Evolutionary conservation across 331 rosid species (phyloP).

Genomic region (Ulmus americana): DNA sequence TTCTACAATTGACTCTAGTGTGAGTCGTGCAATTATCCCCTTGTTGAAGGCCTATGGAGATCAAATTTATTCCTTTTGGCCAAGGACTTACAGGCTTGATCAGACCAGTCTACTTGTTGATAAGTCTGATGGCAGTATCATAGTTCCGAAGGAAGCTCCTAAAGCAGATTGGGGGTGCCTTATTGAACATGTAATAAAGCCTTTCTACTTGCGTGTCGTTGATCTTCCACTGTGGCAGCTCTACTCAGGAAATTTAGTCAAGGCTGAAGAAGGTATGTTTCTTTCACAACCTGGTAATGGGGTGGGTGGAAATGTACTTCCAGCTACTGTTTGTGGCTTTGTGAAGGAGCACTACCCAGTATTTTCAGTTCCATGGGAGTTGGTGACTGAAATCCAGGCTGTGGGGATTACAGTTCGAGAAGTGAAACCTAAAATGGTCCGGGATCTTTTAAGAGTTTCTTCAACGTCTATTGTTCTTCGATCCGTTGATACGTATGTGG

Average conservation of each 20-base stretch:
- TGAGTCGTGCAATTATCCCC: constrained; percentile 39
- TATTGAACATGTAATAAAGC: constrained; percentile 63
- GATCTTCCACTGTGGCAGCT: constrained; percentile 97
- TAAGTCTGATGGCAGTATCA: constrained; percentile 20
- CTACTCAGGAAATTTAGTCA: constrained; percentile 90
- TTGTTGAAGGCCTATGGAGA: constrained; percentile 74
- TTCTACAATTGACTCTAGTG: constrained; percentile 54
- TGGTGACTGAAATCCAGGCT: constrained; percentile 85
- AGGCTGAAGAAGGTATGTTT: constrained; percentile 98
- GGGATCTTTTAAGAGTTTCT: constrained; percentile 66
- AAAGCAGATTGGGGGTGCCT: constrained; percentile 88
- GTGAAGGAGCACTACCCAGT: constrained; percentile 98
- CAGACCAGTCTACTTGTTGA: constrained; percentile 33
- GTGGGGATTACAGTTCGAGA: constrained; percentile 71
- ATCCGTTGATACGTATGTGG: constrained; percentile 79
- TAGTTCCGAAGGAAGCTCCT: constrained; percentile 32
- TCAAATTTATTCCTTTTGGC: constrained; percentile 86
- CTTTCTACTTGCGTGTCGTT: constrained; percentile 76
- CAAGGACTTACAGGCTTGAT: constrained; percentile 42
- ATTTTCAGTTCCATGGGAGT: constrained; percentile 95
- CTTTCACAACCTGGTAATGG: constrained; percentile 94
- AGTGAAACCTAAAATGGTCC: constrained; percentile 93
- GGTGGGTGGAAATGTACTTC: constrained; percentile 67
- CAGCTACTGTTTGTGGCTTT: constrained; percentile 91
- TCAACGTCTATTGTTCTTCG: constrained; percentile 57